phyloP scores from a whole-genome alignment of 176 grass and related monocot genomes.

The Alloteropsis semialata region DNA sequence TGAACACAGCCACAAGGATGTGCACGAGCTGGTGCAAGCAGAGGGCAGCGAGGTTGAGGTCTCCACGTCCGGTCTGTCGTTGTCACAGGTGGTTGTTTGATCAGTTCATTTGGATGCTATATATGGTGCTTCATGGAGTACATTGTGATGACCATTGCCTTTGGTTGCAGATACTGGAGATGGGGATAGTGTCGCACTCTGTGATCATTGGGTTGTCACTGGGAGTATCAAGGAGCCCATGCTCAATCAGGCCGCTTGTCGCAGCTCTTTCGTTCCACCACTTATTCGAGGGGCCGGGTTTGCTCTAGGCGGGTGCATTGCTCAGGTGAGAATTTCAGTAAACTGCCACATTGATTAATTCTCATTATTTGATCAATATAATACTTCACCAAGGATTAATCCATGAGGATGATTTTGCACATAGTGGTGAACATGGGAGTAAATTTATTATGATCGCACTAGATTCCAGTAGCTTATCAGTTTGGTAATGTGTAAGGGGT shows the following conservation, averaged over 20 bases:
- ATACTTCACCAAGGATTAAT: too few species aligned
- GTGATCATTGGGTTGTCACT: constrained; percentile 91
- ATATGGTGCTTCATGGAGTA: neutral
- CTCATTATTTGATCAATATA: neutral
- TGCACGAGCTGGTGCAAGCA: constrained; percentile 6
- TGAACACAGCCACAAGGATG: constrained; percentile 8
- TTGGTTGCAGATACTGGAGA: constrained; percentile 70
- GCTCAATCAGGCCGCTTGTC: constrained; percentile 77
- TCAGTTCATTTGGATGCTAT: neutral
- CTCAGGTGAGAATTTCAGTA: constrained; percentile 51
- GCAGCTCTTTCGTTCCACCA: constrained; percentile 79
- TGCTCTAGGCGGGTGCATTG: constrained; percentile 80
- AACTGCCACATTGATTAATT: neutral
- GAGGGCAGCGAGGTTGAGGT: constrained; percentile 31
- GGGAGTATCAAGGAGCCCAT: constrained; percentile 65
- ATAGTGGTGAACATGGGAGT: neutral
- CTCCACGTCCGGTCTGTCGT: constrained; percentile 65
- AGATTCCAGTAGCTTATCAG: neutral
- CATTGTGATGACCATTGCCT: neutral
- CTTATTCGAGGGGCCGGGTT: constrained; percentile 96
- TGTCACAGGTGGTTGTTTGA: constrained; percentile 78
- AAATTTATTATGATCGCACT: neutral
- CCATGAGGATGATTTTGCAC: neutral
- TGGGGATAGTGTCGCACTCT: constrained; percentile 91
- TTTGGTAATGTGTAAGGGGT: neutral